Base-by-base conservation (phyloP, 1,284 basidiomycete species). In the Ustilago bromivora region DNA sequence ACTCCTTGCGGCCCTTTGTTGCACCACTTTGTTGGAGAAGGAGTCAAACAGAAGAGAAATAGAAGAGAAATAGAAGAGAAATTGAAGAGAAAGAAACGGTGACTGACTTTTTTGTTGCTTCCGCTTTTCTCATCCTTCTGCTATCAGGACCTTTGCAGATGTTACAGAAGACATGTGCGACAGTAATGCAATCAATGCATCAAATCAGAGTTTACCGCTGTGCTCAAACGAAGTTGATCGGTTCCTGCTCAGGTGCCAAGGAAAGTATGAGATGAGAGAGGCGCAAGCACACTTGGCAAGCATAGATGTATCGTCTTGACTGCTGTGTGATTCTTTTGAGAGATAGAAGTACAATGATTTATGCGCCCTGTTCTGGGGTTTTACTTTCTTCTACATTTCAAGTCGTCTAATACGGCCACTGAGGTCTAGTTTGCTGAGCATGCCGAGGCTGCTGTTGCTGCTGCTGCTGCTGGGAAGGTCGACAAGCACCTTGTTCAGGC, bases 301-400 rank as follows among this genome's bases (percentile, higher is more conserved):
- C 23, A 28, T 28, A 28, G 23, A 2, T 28, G 2, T 28, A 28
- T 47, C 35, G 17, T 28, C 12, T n/a, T 49, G n/a, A 49, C 46
- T 19, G 46, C 19, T 9, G n/a, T 31, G 46, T 49, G 46, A 49
- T 49, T 46, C 41, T 46, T 46, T 49, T 49, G 28, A 10, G 23
- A 35, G 66, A 54, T 67, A 67, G 55, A 67, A 67, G 66, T 67
- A 67, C 66, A 67, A 31, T 51, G 49, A 9, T 31, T 31, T 31
- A 11, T 13, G 49, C 49, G 23, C 12, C 12, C 49, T 31, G 3
- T 49, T 49, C 9, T 31, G 28, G 13, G 49, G 5, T 51, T 13
- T 54, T 49, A 8, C 19, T 23, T 49, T 49, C 28, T 49, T 28
- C 9, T 32, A 17, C 49, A n/a, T 31, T 12, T 13, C 32, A 36